Conservation (phyloP, 2,329 filamentous ascomycete species). For the Domatiomyces globalis region DNA sequence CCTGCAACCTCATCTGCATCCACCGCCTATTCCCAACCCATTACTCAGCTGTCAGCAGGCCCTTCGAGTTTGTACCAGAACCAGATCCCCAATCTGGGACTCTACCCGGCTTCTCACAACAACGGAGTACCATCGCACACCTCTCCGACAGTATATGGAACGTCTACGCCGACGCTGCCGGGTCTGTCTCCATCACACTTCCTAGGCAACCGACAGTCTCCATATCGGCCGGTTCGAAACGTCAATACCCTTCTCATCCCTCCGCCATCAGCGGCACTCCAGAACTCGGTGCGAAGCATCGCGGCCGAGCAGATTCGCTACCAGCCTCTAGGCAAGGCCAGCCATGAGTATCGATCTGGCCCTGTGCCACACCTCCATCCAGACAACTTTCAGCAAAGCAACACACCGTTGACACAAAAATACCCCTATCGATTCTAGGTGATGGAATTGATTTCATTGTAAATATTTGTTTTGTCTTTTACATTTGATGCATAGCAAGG, state of each 20-base stretch:
- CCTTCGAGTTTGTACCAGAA: slow-evolving; percentile 21
- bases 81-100: slow-evolving; percentile 17
- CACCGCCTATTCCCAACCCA: slow-evolving; percentile 33
- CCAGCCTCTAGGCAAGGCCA: slow-evolving; percentile 57
- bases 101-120: slow-evolving; percentile 2
- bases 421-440: slow-evolving; percentile 9
- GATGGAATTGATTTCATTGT: neutral
- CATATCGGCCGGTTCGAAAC: slow-evolving; percentile 78
- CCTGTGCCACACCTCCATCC: slow-evolving; percentile 46
- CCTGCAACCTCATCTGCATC: slow-evolving; percentile 37
- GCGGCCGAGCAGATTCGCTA: slow-evolving; percentile 67
- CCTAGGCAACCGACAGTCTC: slow-evolving; percentile 74
- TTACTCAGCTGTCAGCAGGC: slow-evolving; percentile 26
- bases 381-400: slow-evolving; percentile 28
- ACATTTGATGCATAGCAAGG: neutral
- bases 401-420: slow-evolving; percentile 13
- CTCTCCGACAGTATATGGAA: slow-evolving; percentile 55
- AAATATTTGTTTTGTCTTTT: neutral
- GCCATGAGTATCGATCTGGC: slow-evolving; percentile 51
- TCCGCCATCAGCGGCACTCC: slow-evolving; percentile 64
- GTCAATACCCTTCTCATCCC: slow-evolving; percentile 87
- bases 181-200: slow-evolving; percentile 79
- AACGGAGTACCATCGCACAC: slow-evolving; percentile 37
- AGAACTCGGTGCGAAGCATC: slow-evolving; percentile 53
- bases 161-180: slow-evolving; percentile 43